phyloP scores from a whole-genome alignment of 169 alveolate species.

The Eimeria falciformis region DNA sequence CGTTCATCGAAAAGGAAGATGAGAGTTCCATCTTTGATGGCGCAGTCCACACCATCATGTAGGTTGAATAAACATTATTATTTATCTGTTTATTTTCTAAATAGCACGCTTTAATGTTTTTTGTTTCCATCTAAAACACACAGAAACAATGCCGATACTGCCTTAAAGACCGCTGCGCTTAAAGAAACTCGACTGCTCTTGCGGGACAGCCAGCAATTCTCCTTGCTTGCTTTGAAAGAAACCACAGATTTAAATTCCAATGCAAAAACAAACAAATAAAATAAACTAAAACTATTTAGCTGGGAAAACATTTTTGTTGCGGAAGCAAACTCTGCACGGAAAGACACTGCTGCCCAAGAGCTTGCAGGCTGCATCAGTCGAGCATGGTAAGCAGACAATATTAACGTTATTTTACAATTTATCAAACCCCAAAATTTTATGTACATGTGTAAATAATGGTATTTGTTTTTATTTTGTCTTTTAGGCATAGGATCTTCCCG shows the following conservation, averaged over 20 bases:
- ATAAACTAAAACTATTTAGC: background rate
- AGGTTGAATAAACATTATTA: background rate
- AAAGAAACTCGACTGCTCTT: no score
- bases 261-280: no score
- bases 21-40: background rate
- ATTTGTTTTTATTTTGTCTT: no score
- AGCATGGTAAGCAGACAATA: background rate
- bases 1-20: background rate
- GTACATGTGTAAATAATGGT: no score
- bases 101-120: background rate
- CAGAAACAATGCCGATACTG: no score
- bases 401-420: no score
- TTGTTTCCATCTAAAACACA: no score
- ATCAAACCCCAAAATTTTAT: no score
- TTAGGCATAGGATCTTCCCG: background rate
- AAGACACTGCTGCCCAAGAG: background rate
- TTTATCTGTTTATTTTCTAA: background rate
- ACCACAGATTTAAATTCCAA: no score
- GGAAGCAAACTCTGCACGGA: background rate
- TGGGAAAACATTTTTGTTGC: constrained; percentile 5
- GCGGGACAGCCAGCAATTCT: no score
- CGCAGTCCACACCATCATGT: background rate
- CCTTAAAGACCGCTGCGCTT: no score
- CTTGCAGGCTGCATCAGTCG: constrained; percentile 9
- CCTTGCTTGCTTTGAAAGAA: no score